phyloP scores from a whole-genome alignment of 2,329 filamentous ascomycete genomes.

The Fusarium sp. region DNA sequence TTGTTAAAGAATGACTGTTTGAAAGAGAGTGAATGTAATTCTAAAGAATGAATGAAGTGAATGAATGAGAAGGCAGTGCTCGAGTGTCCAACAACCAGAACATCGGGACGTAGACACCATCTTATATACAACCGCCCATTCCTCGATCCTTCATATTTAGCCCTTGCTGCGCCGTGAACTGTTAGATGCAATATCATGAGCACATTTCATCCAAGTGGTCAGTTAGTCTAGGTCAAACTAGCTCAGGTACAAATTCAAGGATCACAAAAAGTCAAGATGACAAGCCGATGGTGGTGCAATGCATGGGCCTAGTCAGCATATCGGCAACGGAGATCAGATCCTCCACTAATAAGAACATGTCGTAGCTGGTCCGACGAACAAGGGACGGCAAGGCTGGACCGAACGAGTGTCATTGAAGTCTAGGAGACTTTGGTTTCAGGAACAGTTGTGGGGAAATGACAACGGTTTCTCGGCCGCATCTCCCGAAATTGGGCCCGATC shows the following conservation, averaged over 20 bases:
- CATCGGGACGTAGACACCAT: neutral
- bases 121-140: conserved; percentile 30
- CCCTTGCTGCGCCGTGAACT: conserved; percentile 3
- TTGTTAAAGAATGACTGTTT: conserved; percentile 30
- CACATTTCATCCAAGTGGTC: conserved; percentile 32
- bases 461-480: conserved; percentile 28
- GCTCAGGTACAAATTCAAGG: conserved; percentile 29
- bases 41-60: conserved; percentile 33
- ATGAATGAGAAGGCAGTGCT: conserved; percentile 27
- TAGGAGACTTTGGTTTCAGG: conserved; percentile 43
- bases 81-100: conserved; percentile 1
- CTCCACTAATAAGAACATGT: conserved; percentile 45
- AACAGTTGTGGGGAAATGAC: conserved; percentile 40
- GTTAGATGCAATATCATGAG: conserved; percentile 9
- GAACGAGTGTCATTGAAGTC: conserved; percentile 42
- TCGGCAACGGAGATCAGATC: conserved; percentile 37
- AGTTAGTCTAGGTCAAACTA: conserved; percentile 24
- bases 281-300: conserved; percentile 39
- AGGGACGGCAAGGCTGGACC: conserved; percentile 38
- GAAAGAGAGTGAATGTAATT: conserved; percentile 32
- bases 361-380: conserved; percentile 36
- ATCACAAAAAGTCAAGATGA: conserved; percentile 24
- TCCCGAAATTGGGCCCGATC: conserved; percentile 42
- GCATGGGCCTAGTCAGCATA: conserved; percentile 34
- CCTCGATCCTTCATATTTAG: neutral